A percentile compares a stretch with the other conserved stretches of the same genome.
Conservation (phyloP, 306 rosid genomes). For the Chamaecrista fasciculata region DNA sequence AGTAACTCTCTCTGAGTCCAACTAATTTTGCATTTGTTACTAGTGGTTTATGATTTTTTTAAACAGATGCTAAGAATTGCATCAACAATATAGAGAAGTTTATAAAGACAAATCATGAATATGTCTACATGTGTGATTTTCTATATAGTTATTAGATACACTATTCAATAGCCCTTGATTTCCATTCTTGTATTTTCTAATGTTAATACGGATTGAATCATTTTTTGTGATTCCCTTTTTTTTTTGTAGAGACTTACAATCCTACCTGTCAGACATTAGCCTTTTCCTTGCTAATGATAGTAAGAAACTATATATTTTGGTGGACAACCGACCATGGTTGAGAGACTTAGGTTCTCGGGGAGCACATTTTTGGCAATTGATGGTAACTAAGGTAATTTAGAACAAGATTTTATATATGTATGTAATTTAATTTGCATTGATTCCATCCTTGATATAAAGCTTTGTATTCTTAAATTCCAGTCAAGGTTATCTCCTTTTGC, state of each 20-base stretch:
- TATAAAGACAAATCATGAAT: not conserved
- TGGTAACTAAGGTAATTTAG: conserved; percentile 84
- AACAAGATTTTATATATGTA: not conserved
- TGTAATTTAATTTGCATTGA: not conserved
- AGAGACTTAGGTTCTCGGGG: conserved; percentile 64
- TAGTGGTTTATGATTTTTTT: conserved; percentile 2
- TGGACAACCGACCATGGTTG: conserved; percentile 95
- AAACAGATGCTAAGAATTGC: not conserved
- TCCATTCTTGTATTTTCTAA: not conserved
- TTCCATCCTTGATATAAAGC: conserved; percentile 14
- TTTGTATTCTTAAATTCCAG: conserved; percentile 42
- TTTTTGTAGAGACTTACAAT: conserved; percentile 86
- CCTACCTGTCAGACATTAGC: conserved; percentile 85
- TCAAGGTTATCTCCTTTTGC: conserved; percentile 97
- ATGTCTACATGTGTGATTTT: not conserved
- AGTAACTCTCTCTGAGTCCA: not conserved
- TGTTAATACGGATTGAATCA: conserved; percentile 6
- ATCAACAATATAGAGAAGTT: not conserved
- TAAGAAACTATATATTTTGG: conserved; percentile 72
- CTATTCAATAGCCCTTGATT: not conserved
- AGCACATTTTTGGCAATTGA: conserved; percentile 88
- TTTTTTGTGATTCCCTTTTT: conserved; percentile 24
- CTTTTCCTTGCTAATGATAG: conserved; percentile 74
- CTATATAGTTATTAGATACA: not conserved
- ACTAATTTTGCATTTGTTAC: conserved; percentile 14